phyloP scores from a whole-genome alignment of 2,329 filamentous ascomycete species.

The Colletotrichum sp. region DNA sequence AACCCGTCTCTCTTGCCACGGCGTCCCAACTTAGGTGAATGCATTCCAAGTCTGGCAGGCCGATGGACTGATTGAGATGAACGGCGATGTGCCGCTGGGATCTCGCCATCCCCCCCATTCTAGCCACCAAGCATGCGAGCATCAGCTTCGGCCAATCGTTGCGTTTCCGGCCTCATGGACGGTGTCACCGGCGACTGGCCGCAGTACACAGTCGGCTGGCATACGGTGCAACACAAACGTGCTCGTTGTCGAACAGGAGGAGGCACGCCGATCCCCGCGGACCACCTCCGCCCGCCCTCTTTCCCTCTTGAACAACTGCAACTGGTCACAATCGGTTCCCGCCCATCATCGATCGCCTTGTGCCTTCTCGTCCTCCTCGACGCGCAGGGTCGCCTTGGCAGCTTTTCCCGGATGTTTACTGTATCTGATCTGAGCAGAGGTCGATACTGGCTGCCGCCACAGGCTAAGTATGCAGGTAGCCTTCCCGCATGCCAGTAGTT shows the following conservation, averaged over 20 bases:
- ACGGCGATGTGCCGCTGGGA: not conserved
- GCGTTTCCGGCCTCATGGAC: conserved; percentile 13
- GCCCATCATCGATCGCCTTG: not conserved
- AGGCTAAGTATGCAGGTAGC: conserved; percentile 7
- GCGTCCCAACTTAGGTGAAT: not conserved
- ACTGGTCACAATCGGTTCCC: not conserved
- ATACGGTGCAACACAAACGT: conserved; percentile 32
- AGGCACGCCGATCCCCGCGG: not conserved
- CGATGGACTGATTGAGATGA: not conserved
- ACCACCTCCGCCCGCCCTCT: not conserved
- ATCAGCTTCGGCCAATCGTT: not conserved
- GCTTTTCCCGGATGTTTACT: conserved; percentile 1
- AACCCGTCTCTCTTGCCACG: not conserved
- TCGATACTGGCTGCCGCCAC: not conserved
- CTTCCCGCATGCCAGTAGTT: not conserved
- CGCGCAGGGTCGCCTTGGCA: conserved; percentile 12
- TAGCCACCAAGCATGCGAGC: not conserved
- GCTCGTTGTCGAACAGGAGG: conserved; percentile 24
- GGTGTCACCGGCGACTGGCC: conserved; percentile 14
- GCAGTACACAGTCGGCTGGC: conserved; percentile 21
- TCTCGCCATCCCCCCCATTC: not conserved
- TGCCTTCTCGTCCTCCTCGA: not conserved
- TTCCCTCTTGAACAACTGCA: not conserved
- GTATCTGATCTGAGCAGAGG: conserved; percentile 13
- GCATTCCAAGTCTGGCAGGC: not conserved